phyloP scores from a whole-genome alignment of 768 basidiomycete genomes.

The Collybia mongolica region DNA sequence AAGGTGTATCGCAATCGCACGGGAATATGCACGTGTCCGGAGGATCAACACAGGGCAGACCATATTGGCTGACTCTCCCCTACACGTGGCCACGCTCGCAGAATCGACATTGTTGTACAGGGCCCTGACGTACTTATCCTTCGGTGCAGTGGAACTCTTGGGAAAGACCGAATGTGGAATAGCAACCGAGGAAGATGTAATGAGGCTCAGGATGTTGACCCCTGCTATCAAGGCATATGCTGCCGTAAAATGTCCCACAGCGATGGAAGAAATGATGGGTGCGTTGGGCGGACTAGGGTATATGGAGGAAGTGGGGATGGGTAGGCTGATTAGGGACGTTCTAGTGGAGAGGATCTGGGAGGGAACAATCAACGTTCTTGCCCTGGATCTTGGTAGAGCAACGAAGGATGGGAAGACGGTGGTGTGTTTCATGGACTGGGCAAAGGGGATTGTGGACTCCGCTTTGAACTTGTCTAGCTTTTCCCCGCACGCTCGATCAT shows the following conservation, averaged over 20 bases:
- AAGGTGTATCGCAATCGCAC: conserved; percentile 63
- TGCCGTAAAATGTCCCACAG: conserved; percentile 58
- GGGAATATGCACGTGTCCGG: conserved; percentile 61
- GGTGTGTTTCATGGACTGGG: conserved; percentile 47
- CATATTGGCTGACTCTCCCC: conserved; percentile 50
- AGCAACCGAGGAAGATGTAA: conserved; percentile 48
- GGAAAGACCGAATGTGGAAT: conserved; percentile 61
- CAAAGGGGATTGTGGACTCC: conserved; percentile 36
- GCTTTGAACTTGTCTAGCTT: conserved; percentile 16
- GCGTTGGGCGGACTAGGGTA: conserved; percentile 77
- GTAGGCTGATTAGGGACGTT: conserved; percentile 63
- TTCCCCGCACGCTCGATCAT: conserved; percentile 38
- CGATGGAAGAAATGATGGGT: conserved; percentile 75
- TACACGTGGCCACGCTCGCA: conserved; percentile 68
- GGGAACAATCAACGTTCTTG: conserved; percentile 66
- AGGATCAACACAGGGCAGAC: conserved; percentile 47
- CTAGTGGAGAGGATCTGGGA: conserved; percentile 84
- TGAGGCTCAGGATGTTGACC: conserved; percentile 61
- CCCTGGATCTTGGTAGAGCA: conserved; percentile 64
- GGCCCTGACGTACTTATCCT: conserved; percentile 60
- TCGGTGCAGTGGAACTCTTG: conserved; percentile 57
- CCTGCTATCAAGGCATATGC: conserved; percentile 71
- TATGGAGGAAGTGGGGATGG: conserved; percentile 80
- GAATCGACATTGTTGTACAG: conserved; percentile 60
- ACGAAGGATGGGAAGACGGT: conserved; percentile 41